Evolutionary conservation across 441 rosid genomes (phyloP).

Genomic region (Erodium moschatum): DNA sequence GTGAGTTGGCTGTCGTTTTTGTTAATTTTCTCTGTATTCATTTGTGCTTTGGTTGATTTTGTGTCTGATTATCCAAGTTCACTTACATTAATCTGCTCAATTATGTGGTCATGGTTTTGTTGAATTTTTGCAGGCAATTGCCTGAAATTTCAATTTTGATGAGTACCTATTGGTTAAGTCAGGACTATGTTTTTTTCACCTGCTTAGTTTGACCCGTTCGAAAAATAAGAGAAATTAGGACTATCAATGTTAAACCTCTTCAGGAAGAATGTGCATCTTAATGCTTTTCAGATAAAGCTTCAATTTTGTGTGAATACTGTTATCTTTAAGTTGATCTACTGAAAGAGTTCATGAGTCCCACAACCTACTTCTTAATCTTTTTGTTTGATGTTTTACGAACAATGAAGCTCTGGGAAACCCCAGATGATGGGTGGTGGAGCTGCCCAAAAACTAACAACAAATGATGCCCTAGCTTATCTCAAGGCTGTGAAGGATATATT

Average conservation of each 20-base stretch:
- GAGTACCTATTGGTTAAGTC: conserved; percentile 13
- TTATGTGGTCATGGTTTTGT: conserved; percentile 14
- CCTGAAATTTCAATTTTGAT: conserved; percentile 13
- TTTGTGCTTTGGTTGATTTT: background rate
- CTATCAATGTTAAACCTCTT: background rate
- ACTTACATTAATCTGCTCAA: conserved; percentile 22
- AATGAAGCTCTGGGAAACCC: conserved; percentile 58
- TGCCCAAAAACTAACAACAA: conserved; percentile 69
- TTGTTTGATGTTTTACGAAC: conserved; percentile 15
- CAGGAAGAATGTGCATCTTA: background rate
- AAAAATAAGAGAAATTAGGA: background rate
- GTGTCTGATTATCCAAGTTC: conserved; percentile 9
- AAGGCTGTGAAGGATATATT: conserved; percentile 89
- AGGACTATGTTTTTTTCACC: background rate
- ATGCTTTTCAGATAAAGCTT: background rate
- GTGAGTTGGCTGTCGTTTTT: conserved; percentile 34
- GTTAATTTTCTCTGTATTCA: background rate
- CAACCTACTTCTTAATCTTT: conserved; percentile 4
- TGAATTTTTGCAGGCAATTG: conserved; percentile 14
- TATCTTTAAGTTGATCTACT: conserved; percentile 18
- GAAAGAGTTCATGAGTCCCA: conserved; percentile 16
- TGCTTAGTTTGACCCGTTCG: background rate
- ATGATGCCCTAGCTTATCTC: conserved; percentile 85
- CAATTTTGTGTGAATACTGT: background rate
- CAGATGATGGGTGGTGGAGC: conserved; percentile 45